Base-by-base conservation (phyloP, 345 rosid species). In the Lumnitzera littorea region DNA sequence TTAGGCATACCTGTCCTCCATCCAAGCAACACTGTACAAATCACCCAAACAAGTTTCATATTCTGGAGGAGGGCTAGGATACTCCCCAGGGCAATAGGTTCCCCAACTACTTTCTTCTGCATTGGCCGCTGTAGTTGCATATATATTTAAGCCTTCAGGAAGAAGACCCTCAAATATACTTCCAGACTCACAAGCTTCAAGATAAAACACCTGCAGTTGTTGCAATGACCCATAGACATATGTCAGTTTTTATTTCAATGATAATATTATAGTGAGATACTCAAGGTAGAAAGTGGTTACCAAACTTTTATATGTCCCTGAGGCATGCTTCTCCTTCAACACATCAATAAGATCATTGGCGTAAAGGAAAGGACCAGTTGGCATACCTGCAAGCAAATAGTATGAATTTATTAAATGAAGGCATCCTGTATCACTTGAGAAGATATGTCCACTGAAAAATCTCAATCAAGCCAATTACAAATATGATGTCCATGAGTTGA, bases 171-270 rank as follows among this genome's bases (percentile, higher is more conserved):
- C 97, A 65, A 95, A 95, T 67, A 95, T 86, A 73, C 99, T 95
- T 69, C 97, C 97, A 50, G 97, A 91, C 64, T 95, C 99, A 78
- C 99, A 95, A 67, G 99, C 97, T 84, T 95, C 99, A 3, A 95
- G 95, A 75, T 95, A 95, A 72, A 95, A 95, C 60, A 91, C 96
- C 99, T 95, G 63, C 70, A 76, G 25, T 64, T 69, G 71, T 51
- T 31, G 48, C 56, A 23, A 53, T 23, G 23, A 60, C 17, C 8
- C 2, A 16, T 43, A 4, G 47, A 14, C 11, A 20, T 3, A 46
- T 36, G 48, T 20, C 17, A 54, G 11, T 15, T 13, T 41, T 0
- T 29, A 36, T 15, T 8, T 14, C 4, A 3, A 20, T 13, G 15
- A 47, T 24, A 23, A 5, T 13, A 23, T 31, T 25, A 14, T 24